phyloP scores from a whole-genome alignment of 345 rosid genomes.

The Angophora floribunda region DNA sequence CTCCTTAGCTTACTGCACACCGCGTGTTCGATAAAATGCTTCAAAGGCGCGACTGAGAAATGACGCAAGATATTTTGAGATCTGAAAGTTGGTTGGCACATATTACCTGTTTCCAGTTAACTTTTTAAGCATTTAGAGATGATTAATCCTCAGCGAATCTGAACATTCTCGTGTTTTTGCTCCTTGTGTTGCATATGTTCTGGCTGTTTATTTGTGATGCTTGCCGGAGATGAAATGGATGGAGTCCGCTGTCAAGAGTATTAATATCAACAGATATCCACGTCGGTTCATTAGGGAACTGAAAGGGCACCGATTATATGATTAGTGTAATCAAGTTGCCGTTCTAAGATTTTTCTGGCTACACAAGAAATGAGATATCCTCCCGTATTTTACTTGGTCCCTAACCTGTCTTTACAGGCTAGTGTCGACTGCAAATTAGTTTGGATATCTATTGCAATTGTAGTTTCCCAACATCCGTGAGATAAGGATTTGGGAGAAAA shows the following conservation, averaged over 20 bases:
- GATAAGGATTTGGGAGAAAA: not conserved
- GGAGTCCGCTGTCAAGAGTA: too few species aligned
- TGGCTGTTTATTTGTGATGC: too few species aligned
- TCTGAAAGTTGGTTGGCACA: not conserved
- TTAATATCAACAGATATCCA: too few species aligned
- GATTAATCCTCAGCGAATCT: too few species aligned
- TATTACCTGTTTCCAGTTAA: not conserved
- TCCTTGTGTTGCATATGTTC: too few species aligned
- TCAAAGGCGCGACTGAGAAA: not conserved
- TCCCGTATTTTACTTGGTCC: not conserved
- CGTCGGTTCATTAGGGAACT: too few species aligned
- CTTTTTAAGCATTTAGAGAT: not conserved
- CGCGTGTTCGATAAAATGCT: not conserved
- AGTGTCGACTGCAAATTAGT: not conserved
- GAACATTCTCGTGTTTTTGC: too few species aligned
- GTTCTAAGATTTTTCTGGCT: too few species aligned
- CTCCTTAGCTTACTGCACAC: not conserved
- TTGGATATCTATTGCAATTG: too few species aligned
- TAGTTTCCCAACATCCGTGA: accelerated
- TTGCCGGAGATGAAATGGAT: too few species aligned
- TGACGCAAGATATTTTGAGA: accelerated
- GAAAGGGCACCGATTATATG: not conserved
- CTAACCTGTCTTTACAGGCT: not conserved
- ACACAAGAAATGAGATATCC: not conserved
- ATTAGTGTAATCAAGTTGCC: not conserved